These are phyloP conservation scores for Carex kokanica DNA, from an alignment of 176 grass and related monocot genomes.

Conservation along the genomic window DNA sequence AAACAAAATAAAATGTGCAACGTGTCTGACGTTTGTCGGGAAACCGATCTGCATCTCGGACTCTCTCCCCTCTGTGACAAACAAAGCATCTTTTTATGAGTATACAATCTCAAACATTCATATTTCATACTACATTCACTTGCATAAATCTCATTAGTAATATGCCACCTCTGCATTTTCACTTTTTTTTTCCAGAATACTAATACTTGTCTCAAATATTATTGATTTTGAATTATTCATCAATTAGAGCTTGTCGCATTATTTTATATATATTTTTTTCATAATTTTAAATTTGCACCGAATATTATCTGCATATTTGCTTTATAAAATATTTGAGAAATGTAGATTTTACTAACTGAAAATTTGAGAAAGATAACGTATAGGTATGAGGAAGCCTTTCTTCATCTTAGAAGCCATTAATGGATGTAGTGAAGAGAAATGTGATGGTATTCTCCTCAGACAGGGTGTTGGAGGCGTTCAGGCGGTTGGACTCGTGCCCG, in stretches of 20 bases:
- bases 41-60: slow-evolving; percentile 40
- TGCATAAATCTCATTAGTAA: not conserved
- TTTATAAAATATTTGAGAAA: slow-evolving; percentile 6
- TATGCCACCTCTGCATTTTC: not conserved
- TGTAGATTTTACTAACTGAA: slow-evolving; percentile 11
- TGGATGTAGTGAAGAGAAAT: not conserved
- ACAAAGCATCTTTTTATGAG: not conserved
- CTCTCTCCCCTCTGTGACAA: slow-evolving; percentile 30
- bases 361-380: slow-evolving; percentile 33
- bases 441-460: not conserved
- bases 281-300: not conserved
- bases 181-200: not conserved
- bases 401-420: slow-evolving; percentile 31
- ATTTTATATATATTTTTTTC: not conserved
- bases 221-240: not conserved
- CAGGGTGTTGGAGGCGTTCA: too few relatives aligned
- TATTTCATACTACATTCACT: not conserved
- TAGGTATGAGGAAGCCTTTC: slow-evolving; percentile 33
- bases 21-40: slow-evolving; percentile 37
- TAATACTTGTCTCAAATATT: not conserved
- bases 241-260: not conserved
- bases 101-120: not conserved
- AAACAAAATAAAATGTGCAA: slow-evolving; percentile 33
- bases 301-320: not conserved
- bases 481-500: too few relatives aligned